A percentile compares a stretch with the other conserved stretches of the same genome.
phyloP scores from a whole-genome alignment of 208 protist species.

The Trypanosoma vivax region DNA sequence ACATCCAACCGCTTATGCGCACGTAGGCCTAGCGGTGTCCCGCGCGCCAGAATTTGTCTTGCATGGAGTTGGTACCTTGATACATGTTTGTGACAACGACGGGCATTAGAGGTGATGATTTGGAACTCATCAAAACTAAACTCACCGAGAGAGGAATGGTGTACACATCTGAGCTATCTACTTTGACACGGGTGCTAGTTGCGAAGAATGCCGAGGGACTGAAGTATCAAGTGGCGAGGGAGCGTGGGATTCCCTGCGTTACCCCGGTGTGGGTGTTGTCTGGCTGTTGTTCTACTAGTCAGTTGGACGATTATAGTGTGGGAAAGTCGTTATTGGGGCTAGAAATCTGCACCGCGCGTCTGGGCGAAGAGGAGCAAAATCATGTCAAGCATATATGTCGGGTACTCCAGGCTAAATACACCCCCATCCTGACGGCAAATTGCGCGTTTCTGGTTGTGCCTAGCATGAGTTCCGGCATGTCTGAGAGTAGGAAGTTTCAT shows the following conservation, averaged over 20 bases:
- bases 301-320: constrained; percentile 26
- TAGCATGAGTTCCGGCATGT: neutral
- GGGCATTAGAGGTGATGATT: constrained; percentile 41
- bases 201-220: constrained; percentile 20
- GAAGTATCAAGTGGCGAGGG: constrained; percentile 43
- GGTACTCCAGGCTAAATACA: constrained; percentile 26
- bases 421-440: constrained; percentile 21
- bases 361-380: constrained; percentile 22
- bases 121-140: constrained; percentile 26
- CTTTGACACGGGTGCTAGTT: constrained; percentile 39
- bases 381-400: constrained; percentile 23
- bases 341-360: constrained; percentile 41
- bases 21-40: too few relatives aligned
- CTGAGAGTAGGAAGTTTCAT: constrained; percentile 6
- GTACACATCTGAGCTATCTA: constrained; percentile 36
- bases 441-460: constrained; percentile 42
- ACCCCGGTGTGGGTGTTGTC: constrained; percentile 35
- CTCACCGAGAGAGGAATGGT: constrained; percentile 20
- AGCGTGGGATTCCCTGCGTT: constrained; percentile 55
- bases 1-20: too few relatives aligned
- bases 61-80: neutral
- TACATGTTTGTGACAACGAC: constrained; percentile 51
- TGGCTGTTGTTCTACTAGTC: constrained; percentile 28
- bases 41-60: too few relatives aligned
- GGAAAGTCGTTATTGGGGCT: constrained; percentile 22